Conservation (phyloP, 768 basidiomycete genomes). For the Pleurotus platypus region DNA sequence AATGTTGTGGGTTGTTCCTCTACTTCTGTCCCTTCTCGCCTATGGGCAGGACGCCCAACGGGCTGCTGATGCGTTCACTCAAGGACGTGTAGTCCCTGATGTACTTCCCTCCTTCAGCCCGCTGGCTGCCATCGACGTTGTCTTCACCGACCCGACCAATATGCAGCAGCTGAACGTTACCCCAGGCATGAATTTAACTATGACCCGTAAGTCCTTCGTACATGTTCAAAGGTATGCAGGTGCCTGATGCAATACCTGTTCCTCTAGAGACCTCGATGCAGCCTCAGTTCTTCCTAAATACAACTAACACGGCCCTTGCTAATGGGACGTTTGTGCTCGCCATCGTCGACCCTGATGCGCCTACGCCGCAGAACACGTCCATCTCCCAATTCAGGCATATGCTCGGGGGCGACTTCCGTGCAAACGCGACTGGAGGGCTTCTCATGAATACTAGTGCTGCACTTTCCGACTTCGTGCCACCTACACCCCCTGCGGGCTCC, state of each 20-base stretch:
- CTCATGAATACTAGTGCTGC: constrained; percentile 36
- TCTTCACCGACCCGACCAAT: constrained; percentile 31
- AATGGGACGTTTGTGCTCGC: constrained; percentile 32
- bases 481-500: constrained; percentile 36
- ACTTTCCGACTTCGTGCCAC: constrained; percentile 33
- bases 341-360: constrained; percentile 41
- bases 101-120: constrained; percentile 36
- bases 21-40: constrained; percentile 12
- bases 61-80: constrained; percentile 26
- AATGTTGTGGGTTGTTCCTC: not conserved
- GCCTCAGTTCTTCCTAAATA: constrained; percentile 27
- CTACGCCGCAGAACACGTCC: constrained; percentile 33
- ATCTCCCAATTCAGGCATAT: constrained; percentile 37
- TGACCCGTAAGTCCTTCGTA: constrained; percentile 26
- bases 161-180: constrained; percentile 25
- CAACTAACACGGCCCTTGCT: constrained; percentile 18
- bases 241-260: not conserved
- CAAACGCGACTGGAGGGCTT: constrained; percentile 15
- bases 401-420: constrained; percentile 33
- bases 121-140: constrained; percentile 28
- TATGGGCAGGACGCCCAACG: constrained; percentile 15
- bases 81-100: constrained; percentile 36
- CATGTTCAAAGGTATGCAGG: not conserved
- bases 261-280: constrained; percentile 28
- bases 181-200: constrained; percentile 31